Conservation (phyloP, 2,329 filamentous ascomycete species). For the Hymenoscyphus fructigenus region DNA sequence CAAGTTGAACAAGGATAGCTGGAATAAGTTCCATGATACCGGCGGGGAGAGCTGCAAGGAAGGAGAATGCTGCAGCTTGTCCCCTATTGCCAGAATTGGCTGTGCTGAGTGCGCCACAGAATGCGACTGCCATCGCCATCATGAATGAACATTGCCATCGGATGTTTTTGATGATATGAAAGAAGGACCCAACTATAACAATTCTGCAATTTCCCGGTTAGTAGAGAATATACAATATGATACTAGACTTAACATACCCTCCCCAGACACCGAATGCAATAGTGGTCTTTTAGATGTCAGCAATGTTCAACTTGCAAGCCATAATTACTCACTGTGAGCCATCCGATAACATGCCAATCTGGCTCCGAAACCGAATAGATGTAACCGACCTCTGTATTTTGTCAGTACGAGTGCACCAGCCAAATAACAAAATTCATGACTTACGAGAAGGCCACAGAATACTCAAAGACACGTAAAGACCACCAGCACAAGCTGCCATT, state of each 20-base stretch:
- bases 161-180: neutral
- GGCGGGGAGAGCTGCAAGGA: neutral
- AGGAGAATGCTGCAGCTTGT: neutral
- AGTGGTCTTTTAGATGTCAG: neutral
- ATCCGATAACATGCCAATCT: neutral
- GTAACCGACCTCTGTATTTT: neutral
- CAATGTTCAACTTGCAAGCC: neutral
- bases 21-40: constrained; percentile 3
- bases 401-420: neutral
- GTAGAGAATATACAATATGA: neutral
- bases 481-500: neutral
- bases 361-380: neutral
- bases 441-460: constrained; percentile 1
- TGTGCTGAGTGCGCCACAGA: neutral
- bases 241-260: neutral
- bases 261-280: neutral
- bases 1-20: neutral
- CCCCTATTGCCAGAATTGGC: neutral
- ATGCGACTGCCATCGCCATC: neutral
- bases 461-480: neutral
- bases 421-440: neutral
- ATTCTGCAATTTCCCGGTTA: neutral
- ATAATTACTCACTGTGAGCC: neutral
- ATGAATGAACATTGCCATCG: neutral
- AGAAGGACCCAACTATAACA: neutral